Conservation (phyloP, 805 yeast genomes). For the Saccharomyces kudriavzevii region DNA sequence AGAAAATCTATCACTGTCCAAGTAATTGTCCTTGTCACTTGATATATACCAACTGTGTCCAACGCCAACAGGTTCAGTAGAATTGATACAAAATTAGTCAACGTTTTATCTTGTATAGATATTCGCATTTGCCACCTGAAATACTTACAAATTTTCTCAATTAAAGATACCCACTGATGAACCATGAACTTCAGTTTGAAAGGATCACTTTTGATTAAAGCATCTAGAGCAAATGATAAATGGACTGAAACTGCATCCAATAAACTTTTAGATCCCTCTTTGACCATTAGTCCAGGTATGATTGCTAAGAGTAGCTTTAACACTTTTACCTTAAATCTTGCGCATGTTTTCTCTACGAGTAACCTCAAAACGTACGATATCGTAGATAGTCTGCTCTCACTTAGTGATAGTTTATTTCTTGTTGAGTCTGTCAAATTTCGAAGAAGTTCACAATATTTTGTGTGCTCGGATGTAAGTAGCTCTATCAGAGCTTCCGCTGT, state of each 20-base stretch:
- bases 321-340: conserved; percentile 21
- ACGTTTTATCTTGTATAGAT: conserved; percentile 20
- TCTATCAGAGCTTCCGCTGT: conserved; percentile 26
- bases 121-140: conserved; percentile 9
- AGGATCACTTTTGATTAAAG: conserved; percentile 13
- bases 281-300: conserved; percentile 20
- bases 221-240: conserved; percentile 17
- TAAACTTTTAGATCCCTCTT: conserved; percentile 6
- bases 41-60: conserved; percentile 19
- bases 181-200: conserved; percentile 20
- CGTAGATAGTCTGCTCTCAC: conserved; percentile 19
- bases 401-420: conserved; percentile 32
- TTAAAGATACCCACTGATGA: conserved; percentile 20
- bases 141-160: conserved; percentile 10
- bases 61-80: conserved; percentile 19
- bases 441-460: conserved; percentile 12
- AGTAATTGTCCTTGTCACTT: conserved; percentile 15
- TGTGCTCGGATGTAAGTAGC: conserved; percentile 33
- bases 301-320: conserved; percentile 15
- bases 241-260: conserved; percentile 19
- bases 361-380: conserved; percentile 24
- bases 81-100: conserved; percentile 22
- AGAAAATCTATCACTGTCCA: conserved; percentile 18
- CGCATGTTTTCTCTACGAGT: conserved; percentile 24
- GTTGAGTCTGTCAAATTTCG: conserved; percentile 3